phyloP scores from a whole-genome alignment of 192 early-diverging fungal genomes.

The Gonapodya sp. region DNA sequence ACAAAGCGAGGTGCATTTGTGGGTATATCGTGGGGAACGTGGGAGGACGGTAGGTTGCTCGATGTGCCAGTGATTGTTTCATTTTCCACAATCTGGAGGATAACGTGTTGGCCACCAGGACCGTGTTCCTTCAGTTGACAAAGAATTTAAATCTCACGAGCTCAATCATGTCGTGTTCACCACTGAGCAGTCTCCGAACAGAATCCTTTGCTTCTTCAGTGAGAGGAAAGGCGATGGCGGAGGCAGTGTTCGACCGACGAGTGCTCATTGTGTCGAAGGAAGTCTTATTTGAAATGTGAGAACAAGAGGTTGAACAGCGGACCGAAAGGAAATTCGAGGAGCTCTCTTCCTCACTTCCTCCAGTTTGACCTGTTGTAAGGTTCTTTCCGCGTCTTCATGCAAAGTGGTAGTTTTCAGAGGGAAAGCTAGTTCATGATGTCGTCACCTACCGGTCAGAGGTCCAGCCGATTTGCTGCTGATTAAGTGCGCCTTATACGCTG shows the following conservation, averaged over 20 bases:
- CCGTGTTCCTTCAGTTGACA: no score
- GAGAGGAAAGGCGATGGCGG: constrained; percentile 54
- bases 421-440: no score
- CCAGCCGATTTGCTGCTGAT: constrained; percentile 52
- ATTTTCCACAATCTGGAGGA: constrained; percentile 32
- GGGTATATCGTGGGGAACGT: constrained; percentile 42
- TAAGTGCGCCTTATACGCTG: constrained; percentile 53
- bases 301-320: no score
- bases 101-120: no score
- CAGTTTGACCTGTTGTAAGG: constrained; percentile 51
- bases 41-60: no score
- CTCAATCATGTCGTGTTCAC: constrained; percentile 51
- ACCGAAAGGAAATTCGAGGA: no score
- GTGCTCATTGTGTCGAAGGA: background rate
- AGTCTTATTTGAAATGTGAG: no score
- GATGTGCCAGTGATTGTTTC: constrained; percentile 39
- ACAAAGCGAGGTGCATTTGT: constrained; percentile 62
- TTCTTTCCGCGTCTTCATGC: constrained; percentile 74
- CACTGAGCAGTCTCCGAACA: constrained; percentile 34
- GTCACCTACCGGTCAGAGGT: no score
- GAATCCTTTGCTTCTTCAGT: constrained; percentile 49
- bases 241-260: constrained; percentile 22
- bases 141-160: constrained; percentile 37
- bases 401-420: no score
- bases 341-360: constrained; percentile 47